Evolutionary conservation across 2,329 filamentous ascomycete species (phyloP), one percentile per base, ranked within the genome.

Genomic region (Aspergillus uvarum): DNA sequence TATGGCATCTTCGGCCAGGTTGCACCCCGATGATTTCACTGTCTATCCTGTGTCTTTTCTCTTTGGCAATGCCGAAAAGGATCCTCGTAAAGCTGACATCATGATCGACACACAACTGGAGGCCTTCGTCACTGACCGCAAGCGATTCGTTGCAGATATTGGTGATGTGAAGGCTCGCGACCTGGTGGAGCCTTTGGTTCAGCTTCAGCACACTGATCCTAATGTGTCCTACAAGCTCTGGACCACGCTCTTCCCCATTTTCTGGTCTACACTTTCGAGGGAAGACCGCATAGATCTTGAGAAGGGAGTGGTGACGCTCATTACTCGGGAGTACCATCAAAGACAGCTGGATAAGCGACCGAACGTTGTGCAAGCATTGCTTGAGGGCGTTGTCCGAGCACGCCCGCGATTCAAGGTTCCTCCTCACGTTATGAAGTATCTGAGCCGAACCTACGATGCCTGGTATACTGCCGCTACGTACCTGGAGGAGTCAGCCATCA

Each of bases 381-480:
- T 99, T 5, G 91, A 96, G 68, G 95, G 92, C 47, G 89, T 91
- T 38, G 91, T 93, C 14, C 90, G 89, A 69, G 88, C 93, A 2
- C 90, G 85, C 78, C 94, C 95, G 0, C 85, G 91, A 22, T 96
- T 95, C 77, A 96, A 95, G 77, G 87, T 99, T 53, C 95, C 95
- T 6, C 92, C 95, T 0, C 95, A 99, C 71, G 92, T 98, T 42
- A 87, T 99, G 79, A 99, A 99, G 73, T 98, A 93, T 68, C 85
- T 96, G 58, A 94, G 92, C 21, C 91, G 91, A 74, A 96, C 92
- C 0, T 99, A 96, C 72, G 93, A 97, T 75, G 91, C 89, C 0
- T 99, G 95, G 96, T 99, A 99, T 73, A 93, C 92, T n/a, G 91
- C 91, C 14, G 84, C 96, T 22, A 88, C 89, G 14, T 93, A 95